Conservation (phyloP, 2,329 filamentous ascomycete genomes). For the Trichoderma gracile region DNA sequence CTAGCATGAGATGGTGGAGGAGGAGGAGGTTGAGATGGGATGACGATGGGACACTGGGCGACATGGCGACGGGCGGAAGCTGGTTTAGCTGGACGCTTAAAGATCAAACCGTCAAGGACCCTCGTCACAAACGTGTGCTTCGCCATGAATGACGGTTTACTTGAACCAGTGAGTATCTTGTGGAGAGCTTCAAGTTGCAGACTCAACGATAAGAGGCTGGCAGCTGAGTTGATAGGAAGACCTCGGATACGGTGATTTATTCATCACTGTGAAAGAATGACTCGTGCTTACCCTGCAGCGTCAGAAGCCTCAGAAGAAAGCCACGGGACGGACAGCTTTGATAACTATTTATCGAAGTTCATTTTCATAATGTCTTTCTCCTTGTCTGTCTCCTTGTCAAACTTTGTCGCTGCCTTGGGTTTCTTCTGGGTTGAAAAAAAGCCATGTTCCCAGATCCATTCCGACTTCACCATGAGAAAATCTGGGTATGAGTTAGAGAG, state of each 20-base stretch:
- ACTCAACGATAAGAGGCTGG: neutral
- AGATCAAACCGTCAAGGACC: neutral
- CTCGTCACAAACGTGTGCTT: neutral
- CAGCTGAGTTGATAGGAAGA: neutral
- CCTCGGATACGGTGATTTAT: neutral
- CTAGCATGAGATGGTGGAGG: constrained; percentile 1
- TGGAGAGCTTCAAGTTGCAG: neutral
- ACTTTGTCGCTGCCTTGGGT: constrained; percentile 6
- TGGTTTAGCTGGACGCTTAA: neutral
- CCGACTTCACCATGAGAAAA: neutral
- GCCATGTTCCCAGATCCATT: too few species aligned
- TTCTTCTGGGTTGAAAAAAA: neutral
- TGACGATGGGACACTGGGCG: constrained; percentile 13
- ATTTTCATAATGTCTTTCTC: constrained; percentile 19
- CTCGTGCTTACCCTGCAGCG: neutral
- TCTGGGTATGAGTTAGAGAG: neutral
- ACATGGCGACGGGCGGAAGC: too few species aligned
- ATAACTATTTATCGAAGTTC: too few species aligned
- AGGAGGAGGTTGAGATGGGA: constrained; percentile 13
- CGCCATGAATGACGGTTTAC: neutral
- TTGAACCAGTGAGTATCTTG: neutral
- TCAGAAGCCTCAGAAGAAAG: too few species aligned
- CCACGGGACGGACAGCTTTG: too few species aligned
- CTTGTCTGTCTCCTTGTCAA: constrained; percentile 9
- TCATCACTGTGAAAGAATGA: neutral